These are phyloP conservation scores for Emydomyces testavorans DNA, from an alignment of 2,329 filamentous ascomycete species.

Conservation along the genomic window DNA sequence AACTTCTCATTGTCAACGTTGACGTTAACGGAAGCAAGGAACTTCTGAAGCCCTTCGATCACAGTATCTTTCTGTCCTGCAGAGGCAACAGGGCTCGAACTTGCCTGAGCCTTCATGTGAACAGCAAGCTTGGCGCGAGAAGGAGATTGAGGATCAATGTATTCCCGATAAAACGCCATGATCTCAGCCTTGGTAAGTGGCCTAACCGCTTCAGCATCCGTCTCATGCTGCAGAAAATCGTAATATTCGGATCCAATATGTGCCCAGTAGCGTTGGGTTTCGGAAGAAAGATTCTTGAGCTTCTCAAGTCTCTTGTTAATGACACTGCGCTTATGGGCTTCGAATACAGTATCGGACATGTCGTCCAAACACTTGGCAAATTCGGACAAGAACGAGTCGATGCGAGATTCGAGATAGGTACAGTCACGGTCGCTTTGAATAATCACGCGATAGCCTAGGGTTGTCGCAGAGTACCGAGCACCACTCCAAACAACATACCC, in stretches of 20 bases:
- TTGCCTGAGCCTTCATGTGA: slow-evolving; percentile 65
- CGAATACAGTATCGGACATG: slow-evolving; percentile 77
- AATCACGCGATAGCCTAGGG: slow-evolving; percentile 74
- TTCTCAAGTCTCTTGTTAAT: slow-evolving; percentile 82
- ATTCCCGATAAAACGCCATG: slow-evolving; percentile 62
- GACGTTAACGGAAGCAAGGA: slow-evolving; percentile 40
- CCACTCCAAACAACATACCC: slow-evolving; percentile 93
- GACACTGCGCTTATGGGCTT: slow-evolving; percentile 79
- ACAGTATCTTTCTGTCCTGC: slow-evolving; percentile 28
- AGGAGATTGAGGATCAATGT: slow-evolving; percentile 62
- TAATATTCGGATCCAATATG: slow-evolving; percentile 79
- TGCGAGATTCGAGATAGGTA: slow-evolving; percentile 72
- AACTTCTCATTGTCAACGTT: slow-evolving; percentile 34
- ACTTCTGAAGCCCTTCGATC: slow-evolving; percentile 34
- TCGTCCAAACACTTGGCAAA: slow-evolving; percentile 56
- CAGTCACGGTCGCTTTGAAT: slow-evolving; percentile 86
- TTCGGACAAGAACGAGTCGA: slow-evolving; percentile 66
- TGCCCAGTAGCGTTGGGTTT: slow-evolving; percentile 70
- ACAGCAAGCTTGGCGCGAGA: slow-evolving; percentile 72
- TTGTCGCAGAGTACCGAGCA: slow-evolving; percentile 58
- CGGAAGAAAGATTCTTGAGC: slow-evolving; percentile 79
- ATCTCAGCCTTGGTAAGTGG: slow-evolving; percentile 68
- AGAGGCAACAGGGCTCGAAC: slow-evolving; percentile 33
- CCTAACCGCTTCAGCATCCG: slow-evolving; percentile 65
- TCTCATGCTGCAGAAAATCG: slow-evolving; percentile 73